Evolutionary conservation across 768 basidiomycete genomes (phyloP), one percentile per base, ranked within the genome.

Genomic region (Tulasnella sp.): DNA sequence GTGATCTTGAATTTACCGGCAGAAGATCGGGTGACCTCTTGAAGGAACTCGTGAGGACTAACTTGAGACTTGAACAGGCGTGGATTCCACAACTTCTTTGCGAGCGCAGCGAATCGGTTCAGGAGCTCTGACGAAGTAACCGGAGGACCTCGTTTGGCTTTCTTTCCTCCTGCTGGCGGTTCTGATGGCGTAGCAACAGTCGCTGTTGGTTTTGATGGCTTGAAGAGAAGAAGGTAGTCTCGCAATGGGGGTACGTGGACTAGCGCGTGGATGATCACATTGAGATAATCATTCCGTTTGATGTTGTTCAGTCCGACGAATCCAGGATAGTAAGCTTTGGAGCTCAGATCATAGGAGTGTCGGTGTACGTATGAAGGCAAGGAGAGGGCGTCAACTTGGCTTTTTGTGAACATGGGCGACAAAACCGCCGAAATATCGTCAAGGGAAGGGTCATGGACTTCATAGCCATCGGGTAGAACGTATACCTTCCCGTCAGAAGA

Each of bases 281-380:
- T 99, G 91, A 98, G 93, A 84, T 98, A 96, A 84, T 98, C 97
- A 85, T 99, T 97, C 83, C 91, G 88, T 86, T 98, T 97, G 88
- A 99, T 97, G 85, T 99, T 96, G 88, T 99, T 99, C 75, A 99
- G 88, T 71, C 98, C 98, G 84, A 99, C 91, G 85, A 94, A 98
- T 2, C 98, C 98, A 76, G 97, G 93, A 73, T 93, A 86, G 86
- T 99, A 99, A 36, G 94, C 89, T 81, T 91, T 92, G 68, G 90
- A 90, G 8, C 89, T 85, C 71, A 99, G 89, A 84, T 98, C 97
- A 83, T 95, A 97, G 2, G 94, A 95, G 24, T 91, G 91, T 83
- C 92, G 93, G 18, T 88, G 85, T 21, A 93, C 86, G 83, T 91
- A 90, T 2, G 87, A 85, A 6, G 92, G 86, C 0, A 90, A 88